Evolutionary conservation across 1,284 basidiomycete genomes (phyloP), one percentile per base, ranked within the genome.

Genomic region (Ustilago cynodontis): DNA sequence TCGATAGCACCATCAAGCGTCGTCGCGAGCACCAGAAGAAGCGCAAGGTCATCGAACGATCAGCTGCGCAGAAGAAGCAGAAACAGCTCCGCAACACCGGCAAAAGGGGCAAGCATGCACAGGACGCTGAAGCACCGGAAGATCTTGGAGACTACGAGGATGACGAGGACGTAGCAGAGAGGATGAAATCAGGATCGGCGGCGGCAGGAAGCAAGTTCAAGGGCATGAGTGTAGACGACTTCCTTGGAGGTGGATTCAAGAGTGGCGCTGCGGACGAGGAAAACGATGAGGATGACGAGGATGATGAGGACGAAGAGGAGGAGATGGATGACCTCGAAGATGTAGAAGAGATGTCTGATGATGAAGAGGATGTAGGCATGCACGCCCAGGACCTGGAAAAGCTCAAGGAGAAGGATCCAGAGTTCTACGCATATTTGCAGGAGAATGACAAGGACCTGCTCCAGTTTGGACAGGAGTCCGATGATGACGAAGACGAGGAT

Each of bases 391-490:
- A 98, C 63, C 90, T 99, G n/a, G 92, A 93, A 54, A 92, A 93
- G 82, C 90, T 99, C 43, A 93, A 93, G 14, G 93, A 96, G 87
- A 96, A 94, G 86, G 97, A 99, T 86, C 96, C 96, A 20, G 96
- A 98, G 82, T 99, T 99, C 88, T 99, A 91, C 91, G 95, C 97
- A 87, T 99, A 97, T 85, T 89, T 99, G 8, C 92, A 97, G 88
- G 94, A 98, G 87, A 96, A 99, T 85, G 96, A 99, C 87, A 88
- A 89, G 63, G 94, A 95, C 60, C 88, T 99, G 33, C 89, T 99
- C 7, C 89, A 93, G 2, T 99, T 99, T 85, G 83, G 78, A 18
- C 65, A 78, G 37, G 88, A 90, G 41, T 82, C 80, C 18, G 86
- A 84, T 65, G 82, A 83, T 10, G 84, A 85, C 13, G 86, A 74